Evolutionary conservation across 768 basidiomycete species (phyloP).

Genomic region (Calocybe indica): DNA sequence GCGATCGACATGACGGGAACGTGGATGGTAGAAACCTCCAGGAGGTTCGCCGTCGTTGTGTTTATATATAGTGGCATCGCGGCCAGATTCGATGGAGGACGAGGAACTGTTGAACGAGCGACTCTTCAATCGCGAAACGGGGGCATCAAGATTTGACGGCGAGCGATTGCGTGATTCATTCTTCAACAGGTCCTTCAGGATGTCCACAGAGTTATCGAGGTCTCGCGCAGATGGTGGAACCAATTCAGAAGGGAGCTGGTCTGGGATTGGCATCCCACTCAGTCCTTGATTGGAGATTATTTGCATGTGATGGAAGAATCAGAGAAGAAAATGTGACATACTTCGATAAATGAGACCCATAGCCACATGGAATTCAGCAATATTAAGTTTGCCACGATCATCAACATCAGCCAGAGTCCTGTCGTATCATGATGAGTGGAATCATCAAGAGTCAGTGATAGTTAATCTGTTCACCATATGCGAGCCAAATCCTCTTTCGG

Average conservation of each 20-base stretch:
- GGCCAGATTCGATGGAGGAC: conserved; percentile 47
- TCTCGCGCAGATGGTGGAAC: conserved; percentile 89
- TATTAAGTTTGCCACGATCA: conserved; percentile 91
- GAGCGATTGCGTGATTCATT: conserved; percentile 78
- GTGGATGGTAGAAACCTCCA: conserved; percentile 71
- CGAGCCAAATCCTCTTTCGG: conserved; percentile 85
- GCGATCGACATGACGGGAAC: conserved; percentile 81
- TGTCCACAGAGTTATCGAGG: conserved; percentile 83
- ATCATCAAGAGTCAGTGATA: neutral
- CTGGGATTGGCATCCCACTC: conserved; percentile 89
- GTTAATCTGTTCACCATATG: conserved; percentile 65
- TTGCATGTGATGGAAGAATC: neutral
- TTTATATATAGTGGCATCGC: conserved; percentile 92
- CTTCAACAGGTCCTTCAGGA: conserved; percentile 82
- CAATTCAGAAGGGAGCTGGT: conserved; percentile 81
- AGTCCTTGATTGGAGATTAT: conserved; percentile 47
- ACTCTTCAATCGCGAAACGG: conserved; percentile 56
- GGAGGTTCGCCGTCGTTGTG: conserved; percentile 60
- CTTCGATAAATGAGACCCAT: conserved; percentile 98
- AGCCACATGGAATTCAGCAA: conserved; percentile 96
- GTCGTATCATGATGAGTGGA: conserved; percentile 1
- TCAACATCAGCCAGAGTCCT: conserved; percentile 93
- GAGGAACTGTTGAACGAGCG: conserved; percentile 63
- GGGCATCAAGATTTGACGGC: conserved; percentile 44
- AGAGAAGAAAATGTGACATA: conserved; percentile 35